phyloP scores from a whole-genome alignment of 2,329 filamentous ascomycete genomes.

The Colletotrichum salicis region DNA sequence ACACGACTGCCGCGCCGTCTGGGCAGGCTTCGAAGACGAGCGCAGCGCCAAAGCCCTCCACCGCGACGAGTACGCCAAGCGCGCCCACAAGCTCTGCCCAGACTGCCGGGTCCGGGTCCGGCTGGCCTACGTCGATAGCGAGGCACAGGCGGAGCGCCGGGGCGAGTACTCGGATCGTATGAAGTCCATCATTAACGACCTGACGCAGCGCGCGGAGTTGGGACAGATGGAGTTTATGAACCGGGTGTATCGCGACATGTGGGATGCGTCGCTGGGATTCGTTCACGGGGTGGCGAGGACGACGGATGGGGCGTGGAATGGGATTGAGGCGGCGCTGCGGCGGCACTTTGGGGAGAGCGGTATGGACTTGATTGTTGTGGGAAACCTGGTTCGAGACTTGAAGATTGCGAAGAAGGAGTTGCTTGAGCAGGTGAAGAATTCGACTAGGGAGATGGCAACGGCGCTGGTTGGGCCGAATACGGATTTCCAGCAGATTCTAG shows the following conservation, averaged over 20 bases:
- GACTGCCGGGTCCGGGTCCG: background rate
- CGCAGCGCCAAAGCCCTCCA: conserved; percentile 5
- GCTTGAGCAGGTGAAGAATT: background rate
- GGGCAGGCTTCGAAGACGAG: conserved; percentile 25
- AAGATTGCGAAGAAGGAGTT: conserved; percentile 5
- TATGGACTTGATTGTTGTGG: background rate
- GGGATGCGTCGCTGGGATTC: conserved; percentile 19
- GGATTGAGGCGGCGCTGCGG: conserved; percentile 20
- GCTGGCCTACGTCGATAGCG: background rate
- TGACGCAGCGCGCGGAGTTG: background rate
- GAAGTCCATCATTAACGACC: background rate
- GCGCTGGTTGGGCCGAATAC: conserved; percentile 21
- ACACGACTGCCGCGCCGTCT: conserved; percentile 7
- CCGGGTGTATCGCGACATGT: conserved; percentile 13
- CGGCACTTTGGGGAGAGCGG: conserved; percentile 1
- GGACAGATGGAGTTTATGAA: background rate
- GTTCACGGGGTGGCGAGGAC: background rate
- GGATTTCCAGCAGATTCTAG: background rate
- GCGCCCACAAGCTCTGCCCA: conserved; percentile 1
- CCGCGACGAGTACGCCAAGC: conserved; percentile 8
- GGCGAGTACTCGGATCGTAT: conserved; percentile 17
- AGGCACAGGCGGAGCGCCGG: conserved; percentile 7
- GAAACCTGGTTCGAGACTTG: background rate
- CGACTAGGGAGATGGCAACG: conserved; percentile 15
- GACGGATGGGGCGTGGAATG: conserved; percentile 9